phyloP scores from a whole-genome alignment of 768 basidiomycete genomes.

The Tylopilus felleus region DNA sequence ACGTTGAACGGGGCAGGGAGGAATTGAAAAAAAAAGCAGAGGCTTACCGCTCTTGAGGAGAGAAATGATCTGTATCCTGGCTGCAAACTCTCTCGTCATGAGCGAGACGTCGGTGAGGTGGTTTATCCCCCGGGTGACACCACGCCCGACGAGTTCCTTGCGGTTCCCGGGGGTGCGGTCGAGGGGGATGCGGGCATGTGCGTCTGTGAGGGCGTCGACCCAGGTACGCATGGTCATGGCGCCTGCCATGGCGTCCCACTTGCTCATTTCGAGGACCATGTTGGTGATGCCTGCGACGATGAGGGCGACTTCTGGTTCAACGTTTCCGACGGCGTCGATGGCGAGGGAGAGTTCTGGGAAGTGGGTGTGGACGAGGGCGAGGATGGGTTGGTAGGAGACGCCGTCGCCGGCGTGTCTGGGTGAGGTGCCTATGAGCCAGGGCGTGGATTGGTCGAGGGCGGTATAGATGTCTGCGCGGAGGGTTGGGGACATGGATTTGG shows the following conservation, averaged over 20 bases:
- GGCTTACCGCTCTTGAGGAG: slow-evolving; percentile 48
- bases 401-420: slow-evolving; percentile 52
- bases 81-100: slow-evolving; percentile 53
- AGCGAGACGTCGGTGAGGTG: slow-evolving; percentile 47
- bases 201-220: slow-evolving; percentile 46
- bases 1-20: neutral
- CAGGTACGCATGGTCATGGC: slow-evolving; percentile 56
- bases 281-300: slow-evolving; percentile 53
- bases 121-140: slow-evolving; percentile 50
- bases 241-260: slow-evolving; percentile 54
- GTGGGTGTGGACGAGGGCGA: slow-evolving; percentile 47
- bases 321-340: slow-evolving; percentile 44
- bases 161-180: slow-evolving; percentile 11
- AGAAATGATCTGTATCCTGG: slow-evolving; percentile 53
- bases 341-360: slow-evolving; percentile 45
- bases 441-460: slow-evolving; percentile 43
- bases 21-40: neutral
- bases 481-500: slow-evolving; percentile 44
- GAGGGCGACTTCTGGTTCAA: slow-evolving; percentile 46
- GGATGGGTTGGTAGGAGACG: slow-evolving; percentile 44
- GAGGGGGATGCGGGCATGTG: slow-evolving; percentile 32
- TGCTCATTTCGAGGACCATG: slow-evolving; percentile 52
- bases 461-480: slow-evolving; percentile 51
- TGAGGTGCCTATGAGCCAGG: slow-evolving; percentile 42
- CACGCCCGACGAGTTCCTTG: slow-evolving; percentile 44